Evolutionary conservation across 371 early-diverging fungal species (phyloP), one percentile per base, ranked within the genome.

Genomic region (Mortierella sp.): DNA sequence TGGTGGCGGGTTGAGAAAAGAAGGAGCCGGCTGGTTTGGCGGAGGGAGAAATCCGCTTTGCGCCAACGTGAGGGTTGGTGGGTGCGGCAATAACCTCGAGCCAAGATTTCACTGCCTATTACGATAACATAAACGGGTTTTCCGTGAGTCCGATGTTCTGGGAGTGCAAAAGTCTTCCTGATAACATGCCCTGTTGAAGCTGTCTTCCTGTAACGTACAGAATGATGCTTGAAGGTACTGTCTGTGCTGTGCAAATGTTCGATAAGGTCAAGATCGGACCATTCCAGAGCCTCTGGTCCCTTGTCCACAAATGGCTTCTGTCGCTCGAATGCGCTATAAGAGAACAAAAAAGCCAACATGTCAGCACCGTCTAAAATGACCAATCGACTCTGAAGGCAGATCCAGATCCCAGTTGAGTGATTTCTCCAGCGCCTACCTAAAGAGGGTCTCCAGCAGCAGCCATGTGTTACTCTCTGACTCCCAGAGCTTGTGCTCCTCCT

Each of bases 21-120:
- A 77, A 72, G 0, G 80, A 11, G 3, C 58, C 14, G 11, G 38
- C 55, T 55, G 48, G 46, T 24, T 49, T 21, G n/a, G 58, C 35
- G 6, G 75, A 71, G 35, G 44, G 70, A 14, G 58, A 60, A n/a
- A 65, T 35, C 27, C 58, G 60, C 74, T 84, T 84, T 8, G 54
- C 10, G 48, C 54, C 72, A 35, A 74, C 41, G 35, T n/a, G 55
- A 24, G 78, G 77, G 11, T 48, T 74, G 35, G 75, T 75, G 12
- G n/a, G 44, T 27, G 80, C 80, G 29, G 87, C 87, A 48, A 79
- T 86, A 6, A 76, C 74, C 55, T 86, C 80, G 21, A 86, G 75
- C 87, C 87, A 86, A 4, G 75, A 68, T 63, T 82, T 86, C n/a
- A 86, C 87, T 58, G 87, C 80, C 83, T 83, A 65, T 29, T 12